These are phyloP conservation scores for Curvularia lunata DNA, from an alignment of 2,329 filamentous ascomycete genomes.

Conservation along the genomic window DNA sequence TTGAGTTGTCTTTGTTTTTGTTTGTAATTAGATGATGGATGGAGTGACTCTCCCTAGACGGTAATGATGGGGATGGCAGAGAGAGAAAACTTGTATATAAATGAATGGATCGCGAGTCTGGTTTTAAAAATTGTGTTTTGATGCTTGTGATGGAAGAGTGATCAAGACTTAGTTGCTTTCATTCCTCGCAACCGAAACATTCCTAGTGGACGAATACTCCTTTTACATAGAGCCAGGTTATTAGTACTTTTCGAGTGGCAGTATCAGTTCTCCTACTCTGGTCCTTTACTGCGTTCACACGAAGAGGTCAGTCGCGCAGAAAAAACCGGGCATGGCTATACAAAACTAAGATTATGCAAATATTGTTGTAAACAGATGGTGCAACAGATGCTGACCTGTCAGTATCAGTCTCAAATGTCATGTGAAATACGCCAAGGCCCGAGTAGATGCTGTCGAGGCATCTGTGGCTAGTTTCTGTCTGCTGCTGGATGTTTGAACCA, in stretches of 20 bases:
- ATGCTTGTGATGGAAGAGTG: not conserved
- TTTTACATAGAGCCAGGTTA: not conserved
- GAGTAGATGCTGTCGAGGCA: not conserved
- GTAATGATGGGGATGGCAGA: not conserved
- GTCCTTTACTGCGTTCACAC: not conserved
- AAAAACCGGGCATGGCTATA: not conserved
- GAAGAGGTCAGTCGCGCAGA: not conserved
- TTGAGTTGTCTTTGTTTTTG: slow-evolving; percentile 9
- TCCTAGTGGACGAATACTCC: not conserved
- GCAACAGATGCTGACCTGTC: not conserved
- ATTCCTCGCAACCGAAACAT: not conserved
- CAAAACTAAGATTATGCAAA: not conserved
- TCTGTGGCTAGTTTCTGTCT: not conserved
- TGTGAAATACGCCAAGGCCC: not conserved
- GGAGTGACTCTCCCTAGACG: slow-evolving; percentile 1
- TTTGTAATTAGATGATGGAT: slow-evolving; percentile 13
- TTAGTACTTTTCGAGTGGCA: no score
- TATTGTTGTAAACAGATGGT: not conserved
- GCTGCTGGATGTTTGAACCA: not conserved
- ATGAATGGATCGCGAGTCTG: slow-evolving; percentile 7
- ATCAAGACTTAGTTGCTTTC: not conserved
- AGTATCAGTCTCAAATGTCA: not conserved
- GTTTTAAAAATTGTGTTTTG: not conserved
- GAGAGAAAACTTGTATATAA: slow-evolving; percentile 1
- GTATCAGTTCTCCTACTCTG: no score